A percentile compares a stretch with the other conserved stretches of the same genome.
phyloP scores from a whole-genome alignment of 2,329 filamentous ascomycete genomes.

The Massarina eburnea region DNA sequence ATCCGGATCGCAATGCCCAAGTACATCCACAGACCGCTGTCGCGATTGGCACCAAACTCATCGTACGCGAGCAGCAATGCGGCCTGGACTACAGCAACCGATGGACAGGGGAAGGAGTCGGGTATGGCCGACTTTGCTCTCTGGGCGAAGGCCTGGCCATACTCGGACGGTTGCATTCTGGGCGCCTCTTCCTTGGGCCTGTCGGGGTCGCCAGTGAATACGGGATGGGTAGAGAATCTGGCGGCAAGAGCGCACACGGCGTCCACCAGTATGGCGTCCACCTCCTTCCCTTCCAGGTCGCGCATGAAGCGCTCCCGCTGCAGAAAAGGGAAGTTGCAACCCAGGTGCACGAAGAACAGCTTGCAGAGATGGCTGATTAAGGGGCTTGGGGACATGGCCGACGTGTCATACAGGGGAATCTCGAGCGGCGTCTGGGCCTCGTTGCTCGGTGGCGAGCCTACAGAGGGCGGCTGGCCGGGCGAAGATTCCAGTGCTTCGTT shows the following conservation, averaged over 20 bases:
- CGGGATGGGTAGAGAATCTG: conserved; percentile 68
- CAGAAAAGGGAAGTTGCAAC: conserved; percentile 84
- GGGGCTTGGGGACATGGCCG: conserved; percentile 69
- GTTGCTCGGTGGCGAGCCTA: conserved; percentile 31
- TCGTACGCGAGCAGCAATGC: conserved; percentile 84
- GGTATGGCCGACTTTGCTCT: conserved; percentile 80
- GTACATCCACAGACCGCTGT: conserved; percentile 93
- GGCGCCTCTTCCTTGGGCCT: conserved; percentile 41
- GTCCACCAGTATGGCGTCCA: conserved; percentile 84
- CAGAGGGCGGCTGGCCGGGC: conserved; percentile 30
- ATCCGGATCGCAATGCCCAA: conserved; percentile 83
- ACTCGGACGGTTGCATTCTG: conserved; percentile 58
- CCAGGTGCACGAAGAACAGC: conserved; percentile 78
- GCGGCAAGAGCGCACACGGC: conserved; percentile 81
- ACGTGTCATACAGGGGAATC: conserved; percentile 75
- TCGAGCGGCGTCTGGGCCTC: conserved; percentile 49
- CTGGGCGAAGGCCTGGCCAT: conserved; percentile 76
- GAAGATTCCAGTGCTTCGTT: conserved; percentile 35
- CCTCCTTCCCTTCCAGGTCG: conserved; percentile 76
- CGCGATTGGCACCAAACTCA: conserved; percentile 83
- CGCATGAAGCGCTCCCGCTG: conserved; percentile 70
- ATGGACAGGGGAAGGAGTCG: conserved; percentile 80
- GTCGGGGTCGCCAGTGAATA: conserved; percentile 55
- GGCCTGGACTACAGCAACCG: conserved; percentile 80
- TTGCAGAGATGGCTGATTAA: conserved; percentile 76